These are phyloP conservation scores for Linnemannia zychae DNA, from an alignment of 192 early-diverging fungal genomes.

Conservation along the genomic window DNA sequence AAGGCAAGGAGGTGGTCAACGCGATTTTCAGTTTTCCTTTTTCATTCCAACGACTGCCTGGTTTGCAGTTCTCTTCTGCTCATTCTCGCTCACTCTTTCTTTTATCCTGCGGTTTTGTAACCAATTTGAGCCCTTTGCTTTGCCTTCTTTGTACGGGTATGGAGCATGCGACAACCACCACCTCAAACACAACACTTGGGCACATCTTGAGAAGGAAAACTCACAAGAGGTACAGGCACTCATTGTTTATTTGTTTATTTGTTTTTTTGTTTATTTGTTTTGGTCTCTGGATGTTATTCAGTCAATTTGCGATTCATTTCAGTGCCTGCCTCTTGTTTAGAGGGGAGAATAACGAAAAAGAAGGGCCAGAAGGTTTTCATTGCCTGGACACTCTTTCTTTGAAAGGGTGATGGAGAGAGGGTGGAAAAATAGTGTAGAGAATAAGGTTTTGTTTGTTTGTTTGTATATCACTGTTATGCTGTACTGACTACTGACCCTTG, in stretches of 20 bases:
- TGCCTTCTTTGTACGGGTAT: too few species aligned
- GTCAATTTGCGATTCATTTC: not conserved
- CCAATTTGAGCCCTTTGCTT: too few species aligned
- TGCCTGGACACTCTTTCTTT: not conserved
- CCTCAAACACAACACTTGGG: not conserved
- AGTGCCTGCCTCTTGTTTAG: not conserved
- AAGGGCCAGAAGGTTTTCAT: not conserved
- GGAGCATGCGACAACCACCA: not conserved
- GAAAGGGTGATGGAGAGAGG: not conserved
- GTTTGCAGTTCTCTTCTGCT: not conserved
- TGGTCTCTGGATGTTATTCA: not conserved
- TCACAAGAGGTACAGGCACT: not conserved
- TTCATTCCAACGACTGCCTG: not conserved
- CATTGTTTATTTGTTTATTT: not conserved
- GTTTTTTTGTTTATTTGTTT: not conserved
- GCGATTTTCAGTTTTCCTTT: not conserved
- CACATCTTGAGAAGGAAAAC: slow-evolving; percentile 7
- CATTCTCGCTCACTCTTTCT: not conserved
- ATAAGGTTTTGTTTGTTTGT: slow-evolving; percentile 1
- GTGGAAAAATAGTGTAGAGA: not conserved
- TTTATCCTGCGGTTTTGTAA: not conserved
- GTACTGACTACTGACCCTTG: not conserved
- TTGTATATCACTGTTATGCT: too few species aligned
- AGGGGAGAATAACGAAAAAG: not conserved
- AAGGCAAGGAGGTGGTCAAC: not conserved